Evolutionary conservation across 1,284 basidiomycete genomes (phyloP), one percentile per base, ranked within the genome.

Genomic region (Coniferiporia weirii): DNA sequence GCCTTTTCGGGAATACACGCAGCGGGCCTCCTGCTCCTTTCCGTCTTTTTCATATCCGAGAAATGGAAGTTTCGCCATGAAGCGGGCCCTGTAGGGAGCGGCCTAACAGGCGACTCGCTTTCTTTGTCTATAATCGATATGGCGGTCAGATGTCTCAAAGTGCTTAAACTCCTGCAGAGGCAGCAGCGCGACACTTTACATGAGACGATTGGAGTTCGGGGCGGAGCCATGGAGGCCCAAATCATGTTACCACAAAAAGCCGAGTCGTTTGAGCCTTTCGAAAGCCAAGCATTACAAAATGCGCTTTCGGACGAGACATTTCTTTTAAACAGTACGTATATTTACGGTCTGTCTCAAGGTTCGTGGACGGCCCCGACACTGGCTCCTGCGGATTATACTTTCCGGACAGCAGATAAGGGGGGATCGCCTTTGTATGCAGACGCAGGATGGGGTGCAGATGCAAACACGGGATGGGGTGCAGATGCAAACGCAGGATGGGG

Each of bases 51-150:
- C 32, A 27, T 53, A 13, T 22, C 17, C 4, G 57, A 59, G 32
- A 46, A 35, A 38, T 59, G 57, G 57, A 40, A 51, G 2, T 59
- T 53, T 45, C 50, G 57, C 35, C 22, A 38, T 8, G 35, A 46
- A 12, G 51, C 57, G 2, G 50, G 50, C 5, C 2, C 22, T 5
- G 27, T 51, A 10, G 55, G 55, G 6, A 44, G 36, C 32, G 46
- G 7, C 15, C 38, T 56, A 19, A 56, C 54, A 27, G 27, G 32
- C 15, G 32, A 40, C n/a, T 56, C 27, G n/a, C 48, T 49, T 12
- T 27, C 50, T 10, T 19, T 47, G 20, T 47, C 45, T 22, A 9
- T 47, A 13, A 17, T 47, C 13, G 45, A 10, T 4, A 10, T 10
- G 19, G 13, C 17, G 12, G 10, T 49, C 19, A 2, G 22, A 12